Base-by-base conservation (phyloP, 768 basidiomycete species). In the Pleurotus salmoneostramineus region DNA sequence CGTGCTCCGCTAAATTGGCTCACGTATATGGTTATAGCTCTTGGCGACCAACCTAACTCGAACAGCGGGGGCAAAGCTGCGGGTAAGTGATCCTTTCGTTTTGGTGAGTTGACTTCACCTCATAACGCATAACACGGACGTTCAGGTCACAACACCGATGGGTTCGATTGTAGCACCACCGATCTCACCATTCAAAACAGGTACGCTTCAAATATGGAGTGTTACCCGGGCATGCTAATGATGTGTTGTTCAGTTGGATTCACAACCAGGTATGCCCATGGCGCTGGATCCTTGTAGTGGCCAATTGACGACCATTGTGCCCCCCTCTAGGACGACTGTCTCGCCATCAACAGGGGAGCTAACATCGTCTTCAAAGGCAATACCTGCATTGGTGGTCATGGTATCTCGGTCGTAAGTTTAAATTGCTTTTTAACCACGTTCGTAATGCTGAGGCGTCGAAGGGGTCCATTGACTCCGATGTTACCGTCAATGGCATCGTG, bases 311-410 rank as follows among this genome's bases (percentile, higher is more conserved):
- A 27, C 21, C 21, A 27, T 27, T 27, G 21, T 27, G 21, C 21
- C 3, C 21, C 3, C 37, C 37, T n/a, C 37, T 40, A 40, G 37
- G 37, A 40, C 37, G 37, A 89, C 62, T 88, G 85, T 64, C 69
- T 89, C 27, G 83, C 87, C 15, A 75, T 78, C 54, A 76, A 76
- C 58, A 69, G 65, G 54, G 77, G 76, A 3, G 58, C 70, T 5
- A 79, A 78, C 60, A 80, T 83, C 46, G 40, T 71, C 27, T 75
- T 88, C 71, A 69, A 71, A 56, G 65, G 78, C 27, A 85, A 87
- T 65, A 71, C 70, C 21, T 88, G 87, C 69, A 68, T 71, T 2
- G 75, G 76, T 31, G 86, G 88, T 3, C 87, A 90, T 50, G 87
- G 88, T 32, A 81, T 87, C 60, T 85, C 83, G 3, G 75, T 88